Percentiles rank a stretch among this genome's conserved stretches.
These are phyloP conservation scores for Hypoxylon fuscum DNA, from an alignment of 495 filamentous ascomycete genomes.

Conservation along the genomic window DNA sequence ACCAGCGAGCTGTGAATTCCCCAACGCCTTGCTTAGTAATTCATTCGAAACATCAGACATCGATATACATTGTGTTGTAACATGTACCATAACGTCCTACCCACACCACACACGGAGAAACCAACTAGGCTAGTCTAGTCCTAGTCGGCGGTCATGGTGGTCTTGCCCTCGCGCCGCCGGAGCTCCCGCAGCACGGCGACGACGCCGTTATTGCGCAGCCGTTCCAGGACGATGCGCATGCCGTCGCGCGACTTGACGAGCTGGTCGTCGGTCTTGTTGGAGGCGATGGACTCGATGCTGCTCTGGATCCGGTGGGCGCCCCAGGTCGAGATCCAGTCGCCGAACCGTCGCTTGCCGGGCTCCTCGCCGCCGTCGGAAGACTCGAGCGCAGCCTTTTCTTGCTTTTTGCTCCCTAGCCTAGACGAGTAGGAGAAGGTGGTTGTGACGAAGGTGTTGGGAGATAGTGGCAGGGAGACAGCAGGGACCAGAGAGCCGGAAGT, in stretches of 20 bases:
- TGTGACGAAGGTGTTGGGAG: conserved; percentile 75
- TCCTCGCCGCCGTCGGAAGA: conserved; percentile 32
- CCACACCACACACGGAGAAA: neutral
- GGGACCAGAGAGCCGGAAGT: conserved; percentile 1
- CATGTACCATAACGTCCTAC: too few species aligned
- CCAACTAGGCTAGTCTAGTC: too few species aligned
- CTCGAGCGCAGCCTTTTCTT: conserved; percentile 55
- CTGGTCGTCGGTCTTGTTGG: conserved; percentile 82
- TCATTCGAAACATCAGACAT: conserved; percentile 34
- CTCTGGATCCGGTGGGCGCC: conserved; percentile 83
- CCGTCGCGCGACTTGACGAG: conserved; percentile 90
- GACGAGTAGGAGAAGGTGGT: conserved; percentile 88
- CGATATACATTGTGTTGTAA: conserved; percentile 24
- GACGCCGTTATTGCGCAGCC: conserved; percentile 78
- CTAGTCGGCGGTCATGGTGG: conserved; percentile 36
- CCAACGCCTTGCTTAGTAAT: conserved; percentile 49
- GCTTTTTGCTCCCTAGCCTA: conserved; percentile 76
- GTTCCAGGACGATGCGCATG: conserved; percentile 92
- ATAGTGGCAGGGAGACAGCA: conserved; percentile 28
- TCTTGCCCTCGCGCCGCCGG: conserved; percentile 70
- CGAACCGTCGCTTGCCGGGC: conserved; percentile 36
- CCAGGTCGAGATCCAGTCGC: conserved; percentile 61
- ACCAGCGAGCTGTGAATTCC: too few species aligned
- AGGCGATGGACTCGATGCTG: conserved; percentile 88
- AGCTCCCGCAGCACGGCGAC: conserved; percentile 87